phyloP scores from a whole-genome alignment of 108 stramenopile genomes.

The Skeletonema potamos region DNA sequence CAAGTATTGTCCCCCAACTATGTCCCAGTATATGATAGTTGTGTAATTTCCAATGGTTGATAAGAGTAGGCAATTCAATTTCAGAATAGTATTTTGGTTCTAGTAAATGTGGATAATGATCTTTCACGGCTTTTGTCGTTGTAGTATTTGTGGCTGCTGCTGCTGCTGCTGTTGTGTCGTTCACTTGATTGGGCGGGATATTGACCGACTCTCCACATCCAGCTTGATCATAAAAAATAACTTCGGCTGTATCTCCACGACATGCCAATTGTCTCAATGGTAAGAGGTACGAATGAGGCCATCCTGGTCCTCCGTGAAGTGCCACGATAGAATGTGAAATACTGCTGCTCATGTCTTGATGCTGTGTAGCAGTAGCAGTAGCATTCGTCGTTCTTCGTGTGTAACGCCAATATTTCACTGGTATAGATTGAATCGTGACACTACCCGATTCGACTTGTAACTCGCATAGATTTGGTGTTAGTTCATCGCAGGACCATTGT shows the following conservation, averaged over 20 bases:
- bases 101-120: conserved; percentile 23
- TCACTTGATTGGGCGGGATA: no score
- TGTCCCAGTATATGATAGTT: conserved; percentile 40
- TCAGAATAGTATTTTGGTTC: conserved; percentile 45
- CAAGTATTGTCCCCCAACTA: conserved; percentile 48
- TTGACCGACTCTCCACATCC: conserved; percentile 45
- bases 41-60: conserved; percentile 29
- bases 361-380: neutral
- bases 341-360: neutral
- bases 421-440: conserved; percentile 13
- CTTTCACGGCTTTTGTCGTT: neutral
- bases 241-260: conserved; percentile 19
- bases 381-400: neutral
- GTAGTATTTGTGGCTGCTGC: no score
- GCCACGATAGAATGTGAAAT: conserved; percentile 24
- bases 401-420: conserved; percentile 32
- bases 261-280: conserved; percentile 56
- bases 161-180: neutral
- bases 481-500: conserved; percentile 35
- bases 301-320: conserved; percentile 58
- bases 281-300: conserved; percentile 42
- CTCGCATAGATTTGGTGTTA: conserved; percentile 35
- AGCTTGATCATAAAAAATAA: conserved; percentile 60
- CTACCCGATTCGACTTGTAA: conserved; percentile 11
- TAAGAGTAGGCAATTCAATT: conserved; percentile 42